phyloP scores from a whole-genome alignment of 2,329 filamentous ascomycete genomes.

The Cladosporium sp. region DNA sequence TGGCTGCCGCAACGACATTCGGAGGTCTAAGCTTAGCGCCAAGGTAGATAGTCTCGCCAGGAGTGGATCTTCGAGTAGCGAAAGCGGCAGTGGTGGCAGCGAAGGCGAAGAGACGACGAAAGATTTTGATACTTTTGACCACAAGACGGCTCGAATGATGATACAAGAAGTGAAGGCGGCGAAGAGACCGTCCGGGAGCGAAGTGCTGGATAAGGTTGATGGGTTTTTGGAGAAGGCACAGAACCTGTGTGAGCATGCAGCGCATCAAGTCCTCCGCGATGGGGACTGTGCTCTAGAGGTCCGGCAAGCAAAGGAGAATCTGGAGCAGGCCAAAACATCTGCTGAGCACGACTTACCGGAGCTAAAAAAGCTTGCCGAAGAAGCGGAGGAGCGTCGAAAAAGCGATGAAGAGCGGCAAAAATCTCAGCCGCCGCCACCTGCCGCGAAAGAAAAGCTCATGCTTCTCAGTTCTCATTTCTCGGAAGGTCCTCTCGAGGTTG shows the following conservation, averaged over 20 bases:
- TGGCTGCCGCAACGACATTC: conserved; percentile 71
- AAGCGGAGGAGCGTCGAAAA: conserved; percentile 19
- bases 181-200: conserved; percentile 15
- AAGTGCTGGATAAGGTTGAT: conserved; percentile 59
- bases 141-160: not conserved
- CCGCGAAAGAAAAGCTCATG: conserved; percentile 14
- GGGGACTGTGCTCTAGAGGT: conserved; percentile 79
- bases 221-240: conserved; percentile 74
- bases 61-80: conserved; percentile 26
- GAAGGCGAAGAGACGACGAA: conserved; percentile 24
- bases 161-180: not conserved
- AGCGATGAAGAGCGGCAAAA: conserved; percentile 21
- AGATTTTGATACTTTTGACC: not conserved
- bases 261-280: conserved; percentile 82
- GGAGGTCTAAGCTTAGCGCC: conserved; percentile 80
- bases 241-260: conserved; percentile 74
- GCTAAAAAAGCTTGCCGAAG: conserved; percentile 18
- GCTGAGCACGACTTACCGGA: conserved; percentile 25
- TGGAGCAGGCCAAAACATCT: conserved; percentile 57
- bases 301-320: conserved; percentile 58
- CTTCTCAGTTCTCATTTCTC: not conserved
- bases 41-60: conserved; percentile 52
- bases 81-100: conserved; percentile 26
- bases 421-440: conserved; percentile 8
- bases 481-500: conserved; percentile 1